phyloP scores from a whole-genome alignment of 1,284 basidiomycete genomes.

The Ganoderma boninense region DNA sequence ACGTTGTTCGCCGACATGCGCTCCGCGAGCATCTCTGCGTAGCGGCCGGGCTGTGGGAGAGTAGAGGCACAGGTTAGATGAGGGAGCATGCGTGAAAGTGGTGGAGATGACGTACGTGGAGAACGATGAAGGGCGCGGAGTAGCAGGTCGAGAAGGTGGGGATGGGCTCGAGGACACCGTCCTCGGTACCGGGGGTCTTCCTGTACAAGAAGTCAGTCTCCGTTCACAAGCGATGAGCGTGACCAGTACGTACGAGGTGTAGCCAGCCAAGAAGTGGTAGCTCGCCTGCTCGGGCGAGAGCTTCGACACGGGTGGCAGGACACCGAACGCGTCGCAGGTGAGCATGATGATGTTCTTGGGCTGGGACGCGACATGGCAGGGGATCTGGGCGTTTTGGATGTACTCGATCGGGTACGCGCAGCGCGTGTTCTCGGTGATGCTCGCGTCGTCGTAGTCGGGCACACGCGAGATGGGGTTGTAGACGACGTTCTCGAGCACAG shows the following conservation, averaged over 20 bases:
- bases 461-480: conserved; percentile 90
- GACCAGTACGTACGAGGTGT: conserved; percentile 79
- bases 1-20: conserved; percentile 93
- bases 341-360: conserved; percentile 98
- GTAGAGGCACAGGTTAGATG: conserved; percentile 13
- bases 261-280: conserved; percentile 97
- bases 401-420: conserved; percentile 98
- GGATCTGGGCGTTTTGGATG: conserved; percentile 96
- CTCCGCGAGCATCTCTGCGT: conserved; percentile 97
- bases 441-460: conserved; percentile 96
- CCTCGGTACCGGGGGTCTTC: conserved; percentile 97
- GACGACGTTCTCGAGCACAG: conserved; percentile 99
- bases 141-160: conserved; percentile 99
- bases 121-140: conserved; percentile 98
- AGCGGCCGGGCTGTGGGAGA: conserved; percentile 84
- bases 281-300: conserved; percentile 95
- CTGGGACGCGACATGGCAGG: conserved; percentile 85
- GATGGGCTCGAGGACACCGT: conserved; percentile 97
- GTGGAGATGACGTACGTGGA: conserved; percentile 68
- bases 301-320: conserved; percentile 95
- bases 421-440: conserved; percentile 99
- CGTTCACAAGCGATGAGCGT: background rate
- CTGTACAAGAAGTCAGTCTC: conserved; percentile 42
- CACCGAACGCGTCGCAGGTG: conserved; percentile 98
- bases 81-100: conserved; percentile 3